phyloP scores from a whole-genome alignment of 331 rosid species.

The Malus hybrid region DNA sequence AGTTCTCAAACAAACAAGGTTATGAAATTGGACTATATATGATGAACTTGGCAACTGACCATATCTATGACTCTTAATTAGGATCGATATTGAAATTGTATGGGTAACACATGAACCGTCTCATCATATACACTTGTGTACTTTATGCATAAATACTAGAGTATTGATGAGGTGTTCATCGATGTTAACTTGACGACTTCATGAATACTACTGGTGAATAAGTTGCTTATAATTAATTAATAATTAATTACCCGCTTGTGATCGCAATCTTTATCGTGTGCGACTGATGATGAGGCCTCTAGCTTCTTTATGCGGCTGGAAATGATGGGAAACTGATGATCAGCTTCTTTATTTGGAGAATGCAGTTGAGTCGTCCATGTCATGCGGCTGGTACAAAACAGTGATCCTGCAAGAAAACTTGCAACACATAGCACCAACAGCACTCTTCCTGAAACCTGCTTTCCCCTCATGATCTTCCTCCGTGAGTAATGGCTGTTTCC shows the following conservation, averaged over 20 bases:
- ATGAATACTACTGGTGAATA: too few species aligned
- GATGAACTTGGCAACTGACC: too few species aligned
- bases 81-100: too few species aligned
- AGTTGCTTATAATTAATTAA: neutral
- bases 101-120: too few species aligned
- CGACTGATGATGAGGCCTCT: neutral
- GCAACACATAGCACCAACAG: slow-evolving; percentile 41
- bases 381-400: slow-evolving; percentile 42
- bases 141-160: too few species aligned
- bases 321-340: slow-evolving; percentile 4
- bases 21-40: too few species aligned
- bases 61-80: too few species aligned
- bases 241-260: slow-evolving; percentile 31
- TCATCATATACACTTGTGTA: too few species aligned
- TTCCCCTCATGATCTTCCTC: slow-evolving; percentile 49
- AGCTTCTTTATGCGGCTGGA: neutral
- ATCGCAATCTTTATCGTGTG: slow-evolving; percentile 17
- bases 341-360: slow-evolving; percentile 12
- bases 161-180: too few species aligned
- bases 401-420: slow-evolving; percentile 71
- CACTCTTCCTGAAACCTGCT: slow-evolving; percentile 45
- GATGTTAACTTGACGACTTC: too few species aligned
- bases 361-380: slow-evolving; percentile 30
- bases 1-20: neutral
- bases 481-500: neutral